Evolutionary conservation across 176 grass and related monocot species (phyloP), one percentile per base, ranked within the genome.

Genomic region (Carex kokanica): DNA sequence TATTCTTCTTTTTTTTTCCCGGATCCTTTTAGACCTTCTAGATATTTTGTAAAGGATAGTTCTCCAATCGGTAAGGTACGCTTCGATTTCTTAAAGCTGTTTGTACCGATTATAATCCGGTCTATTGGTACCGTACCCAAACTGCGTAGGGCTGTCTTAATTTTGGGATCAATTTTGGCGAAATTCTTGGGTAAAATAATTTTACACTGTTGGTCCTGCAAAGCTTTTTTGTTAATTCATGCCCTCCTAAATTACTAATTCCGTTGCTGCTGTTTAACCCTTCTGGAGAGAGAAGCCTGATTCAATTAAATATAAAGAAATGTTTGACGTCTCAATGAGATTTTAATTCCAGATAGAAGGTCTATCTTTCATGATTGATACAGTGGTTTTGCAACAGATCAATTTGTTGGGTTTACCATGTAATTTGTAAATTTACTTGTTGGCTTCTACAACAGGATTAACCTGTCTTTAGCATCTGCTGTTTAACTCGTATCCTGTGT

Each of bases 121-220:
- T 53, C 29, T 78, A 18, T 54, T 34, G 6, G 73, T 56, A 31
- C 25, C 5, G 23, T 43, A 29, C 25, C 51, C 51, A 29, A 78
- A 17, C 56, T 77, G 43, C 16, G 2, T 71, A 12, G 29, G 45
- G 18, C 18, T 38, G 18, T 17, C 31, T 43, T 71, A 43, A 31
- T 2, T 31, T 56, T 78, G 73, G 24, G 21, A 25, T 52, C 14
- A 75, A 8, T 55, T 78, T 55, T 78, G 49, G 49, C 10, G 14
- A 77, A 77, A 55, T 78, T 56, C 1, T 78, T 56, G 14, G 73
- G 73, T 78, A 27, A 55, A 51, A 8, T 77, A 53, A 77, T 21
- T 54, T 77, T 54, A 1, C 72, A 54, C 6, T 34, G 27, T 21
- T 55, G 25, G 6, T 6, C 7, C 4, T 56, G 73, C 6, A 32